Percentiles rank a stretch among this genome's conserved stretches.
Evolutionary conservation across 164 flowering plant genomes (phyloP).

Genomic region (Nymphaea thermarum): DNA sequence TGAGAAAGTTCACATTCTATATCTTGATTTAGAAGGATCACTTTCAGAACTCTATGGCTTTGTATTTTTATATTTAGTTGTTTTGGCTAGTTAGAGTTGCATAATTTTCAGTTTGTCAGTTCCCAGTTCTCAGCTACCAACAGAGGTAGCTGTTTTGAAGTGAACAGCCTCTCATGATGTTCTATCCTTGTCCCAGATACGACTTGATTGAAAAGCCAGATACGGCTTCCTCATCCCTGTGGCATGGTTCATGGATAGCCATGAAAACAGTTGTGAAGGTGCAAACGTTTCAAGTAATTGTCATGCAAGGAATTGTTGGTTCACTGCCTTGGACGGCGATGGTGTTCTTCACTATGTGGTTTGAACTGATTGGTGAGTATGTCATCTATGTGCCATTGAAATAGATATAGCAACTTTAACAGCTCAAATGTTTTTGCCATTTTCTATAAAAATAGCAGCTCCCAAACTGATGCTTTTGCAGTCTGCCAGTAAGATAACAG

Average conservation of each 20-base stretch:
- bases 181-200: conserved; percentile 24
- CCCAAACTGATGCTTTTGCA: no score
- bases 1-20: neutral
- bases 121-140: neutral
- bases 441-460: no score
- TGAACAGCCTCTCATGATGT: neutral
- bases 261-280: conserved; percentile 70
- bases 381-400: neutral
- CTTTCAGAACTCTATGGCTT: neutral
- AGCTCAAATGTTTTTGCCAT: no score
- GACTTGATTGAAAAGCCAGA: conserved; percentile 27
- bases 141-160: neutral
- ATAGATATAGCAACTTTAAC: no score
- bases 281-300: conserved; percentile 75
- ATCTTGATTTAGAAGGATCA: neutral
- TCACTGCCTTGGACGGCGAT: conserved; percentile 97
- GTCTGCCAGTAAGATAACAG: no score
- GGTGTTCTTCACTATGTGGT: conserved; percentile 97
- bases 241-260: conserved; percentile 75
- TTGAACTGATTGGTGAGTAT: conserved; percentile 77
- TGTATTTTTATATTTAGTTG: no score
- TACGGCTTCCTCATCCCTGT: conserved; percentile 29
- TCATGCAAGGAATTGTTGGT: conserved; percentile 88
- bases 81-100: neutral
- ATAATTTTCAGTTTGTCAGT: neutral